Percentiles rank a stretch among this genome's conserved stretches.
Conservation (phyloP, 352 stramenopile species). For the Globisporangium cederbergense region DNA sequence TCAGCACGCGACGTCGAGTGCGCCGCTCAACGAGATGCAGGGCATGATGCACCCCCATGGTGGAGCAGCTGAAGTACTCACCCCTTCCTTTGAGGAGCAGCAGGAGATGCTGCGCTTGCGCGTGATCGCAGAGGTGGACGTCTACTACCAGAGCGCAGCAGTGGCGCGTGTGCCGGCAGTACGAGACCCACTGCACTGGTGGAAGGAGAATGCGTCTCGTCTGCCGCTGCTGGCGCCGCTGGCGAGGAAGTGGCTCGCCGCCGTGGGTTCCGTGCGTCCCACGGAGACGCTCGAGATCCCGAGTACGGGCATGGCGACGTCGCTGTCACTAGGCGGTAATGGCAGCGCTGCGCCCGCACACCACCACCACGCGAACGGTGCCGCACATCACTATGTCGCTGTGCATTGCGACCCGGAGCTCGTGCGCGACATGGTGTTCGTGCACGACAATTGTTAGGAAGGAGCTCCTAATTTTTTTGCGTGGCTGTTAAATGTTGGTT, state of each 20-base stretch:
- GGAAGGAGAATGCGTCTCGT: slow-evolving; percentile 29
- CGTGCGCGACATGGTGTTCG: slow-evolving; percentile 43
- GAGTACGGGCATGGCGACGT: slow-evolving; percentile 13
- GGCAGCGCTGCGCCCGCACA: neutral
- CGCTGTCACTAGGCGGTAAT: slow-evolving; percentile 12
- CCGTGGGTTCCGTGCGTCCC: slow-evolving; percentile 35
- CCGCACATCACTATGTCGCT: slow-evolving; percentile 18
- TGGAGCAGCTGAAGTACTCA: neutral
- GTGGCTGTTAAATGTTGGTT: neutral
- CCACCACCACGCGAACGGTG: slow-evolving; percentile 13
- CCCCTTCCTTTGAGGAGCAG: slow-evolving; percentile 27
- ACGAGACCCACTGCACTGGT: slow-evolving; percentile 44
- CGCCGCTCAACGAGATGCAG: neutral
- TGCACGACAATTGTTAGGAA: slow-evolving; percentile 45
- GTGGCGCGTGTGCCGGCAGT: slow-evolving; percentile 31
- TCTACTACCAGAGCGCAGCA: slow-evolving; percentile 39
- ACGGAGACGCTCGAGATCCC: slow-evolving; percentile 23
- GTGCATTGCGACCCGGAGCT: slow-evolving; percentile 45
- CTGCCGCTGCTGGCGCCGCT: slow-evolving; percentile 40
- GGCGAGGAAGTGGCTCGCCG: slow-evolving; percentile 44
- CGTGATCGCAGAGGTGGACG: slow-evolving; percentile 34
- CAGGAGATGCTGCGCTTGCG: slow-evolving; percentile 28
- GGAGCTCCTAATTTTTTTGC: too few species aligned
- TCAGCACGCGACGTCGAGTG: slow-evolving; percentile 19
- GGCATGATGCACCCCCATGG: slow-evolving; percentile 1